Evolutionary conservation across 371 early-diverging fungal genomes (phyloP).

Genomic region (Mucor racemosus): DNA sequence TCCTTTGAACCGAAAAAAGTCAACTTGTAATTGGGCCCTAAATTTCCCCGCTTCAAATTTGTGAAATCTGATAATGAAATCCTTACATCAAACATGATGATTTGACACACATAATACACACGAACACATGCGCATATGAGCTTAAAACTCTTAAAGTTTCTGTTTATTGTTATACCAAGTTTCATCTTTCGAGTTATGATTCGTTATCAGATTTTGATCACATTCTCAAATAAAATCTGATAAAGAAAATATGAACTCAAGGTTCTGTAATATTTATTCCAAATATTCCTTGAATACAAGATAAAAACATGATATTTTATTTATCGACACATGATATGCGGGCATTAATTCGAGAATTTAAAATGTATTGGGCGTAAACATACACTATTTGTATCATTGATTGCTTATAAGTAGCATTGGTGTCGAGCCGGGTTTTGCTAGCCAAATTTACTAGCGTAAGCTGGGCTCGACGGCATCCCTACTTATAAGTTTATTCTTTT

Average conservation of each 20-base stretch:
- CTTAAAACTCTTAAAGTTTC: not conserved
- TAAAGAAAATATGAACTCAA: not conserved
- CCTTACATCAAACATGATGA: not conserved
- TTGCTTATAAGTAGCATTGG: too few species aligned
- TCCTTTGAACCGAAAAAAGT: not conserved
- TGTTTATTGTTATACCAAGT: not conserved
- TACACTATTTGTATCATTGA: too few species aligned
- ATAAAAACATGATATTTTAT: too few species aligned
- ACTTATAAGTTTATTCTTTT: too few species aligned
- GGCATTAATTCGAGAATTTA: too few species aligned
- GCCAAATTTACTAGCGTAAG: too few species aligned
- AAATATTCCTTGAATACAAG: too few species aligned
- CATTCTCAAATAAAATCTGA: not conserved
- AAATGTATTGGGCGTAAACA: too few species aligned
- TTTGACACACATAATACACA: not conserved
- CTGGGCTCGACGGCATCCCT: too few species aligned
- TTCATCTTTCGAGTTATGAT: not conserved
- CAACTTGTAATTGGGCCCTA: not conserved
- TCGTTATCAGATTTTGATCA: slow-evolving; percentile 1
- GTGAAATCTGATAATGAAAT: not conserved
- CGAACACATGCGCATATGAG: not conserved
- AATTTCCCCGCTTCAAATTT: slow-evolving; percentile 2
- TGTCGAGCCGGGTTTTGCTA: too few species aligned
- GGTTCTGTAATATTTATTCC: not conserved
- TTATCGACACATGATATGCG: too few species aligned